phyloP scores from a whole-genome alignment of 768 basidiomycete species.

The Coprinopsis sp. region DNA sequence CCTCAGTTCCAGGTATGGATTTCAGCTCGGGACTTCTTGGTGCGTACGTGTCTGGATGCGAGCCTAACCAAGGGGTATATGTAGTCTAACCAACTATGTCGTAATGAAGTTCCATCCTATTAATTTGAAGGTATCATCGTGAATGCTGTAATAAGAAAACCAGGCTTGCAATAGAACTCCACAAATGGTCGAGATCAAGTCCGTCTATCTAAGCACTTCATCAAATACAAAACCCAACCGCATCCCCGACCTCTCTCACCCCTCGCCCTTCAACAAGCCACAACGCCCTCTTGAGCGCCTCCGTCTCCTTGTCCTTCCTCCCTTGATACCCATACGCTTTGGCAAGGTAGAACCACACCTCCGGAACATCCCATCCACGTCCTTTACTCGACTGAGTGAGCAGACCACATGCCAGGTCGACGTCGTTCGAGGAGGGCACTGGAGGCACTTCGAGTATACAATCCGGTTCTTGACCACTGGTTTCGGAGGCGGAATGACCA shows the following conservation, averaged over 20 bases:
- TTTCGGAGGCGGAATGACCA: constrained; percentile 10
- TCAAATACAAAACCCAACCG: constrained; percentile 68
- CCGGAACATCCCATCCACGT: constrained; percentile 84
- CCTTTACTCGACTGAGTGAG: constrained; percentile 74
- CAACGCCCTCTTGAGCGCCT: constrained; percentile 71
- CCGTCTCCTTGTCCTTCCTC: constrained; percentile 63
- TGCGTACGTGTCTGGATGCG: too few relatives aligned
- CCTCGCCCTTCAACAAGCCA: constrained; percentile 55
- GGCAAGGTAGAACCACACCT: constrained; percentile 92
- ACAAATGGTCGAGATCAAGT: too few relatives aligned
- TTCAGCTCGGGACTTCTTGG: too few relatives aligned
- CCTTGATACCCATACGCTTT: constrained; percentile 76
- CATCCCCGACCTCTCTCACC: constrained; percentile 57
- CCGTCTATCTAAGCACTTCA: too few relatives aligned
- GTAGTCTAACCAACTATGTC: too few relatives aligned
- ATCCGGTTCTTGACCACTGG: constrained; percentile 12
- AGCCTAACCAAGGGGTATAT: too few relatives aligned
- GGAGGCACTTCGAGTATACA: constrained; percentile 14
- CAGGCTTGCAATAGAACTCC: too few relatives aligned
- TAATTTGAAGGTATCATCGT: too few relatives aligned
- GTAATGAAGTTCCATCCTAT: too few relatives aligned
- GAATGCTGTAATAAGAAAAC: too few relatives aligned
- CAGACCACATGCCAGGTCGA: constrained; percentile 81
- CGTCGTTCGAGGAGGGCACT: constrained; percentile 25
- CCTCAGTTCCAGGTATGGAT: too few relatives aligned